These are phyloP conservation scores for Eremothecium coryli DNA, from an alignment of 1,139 yeast genomes.

Conservation along the genomic window DNA sequence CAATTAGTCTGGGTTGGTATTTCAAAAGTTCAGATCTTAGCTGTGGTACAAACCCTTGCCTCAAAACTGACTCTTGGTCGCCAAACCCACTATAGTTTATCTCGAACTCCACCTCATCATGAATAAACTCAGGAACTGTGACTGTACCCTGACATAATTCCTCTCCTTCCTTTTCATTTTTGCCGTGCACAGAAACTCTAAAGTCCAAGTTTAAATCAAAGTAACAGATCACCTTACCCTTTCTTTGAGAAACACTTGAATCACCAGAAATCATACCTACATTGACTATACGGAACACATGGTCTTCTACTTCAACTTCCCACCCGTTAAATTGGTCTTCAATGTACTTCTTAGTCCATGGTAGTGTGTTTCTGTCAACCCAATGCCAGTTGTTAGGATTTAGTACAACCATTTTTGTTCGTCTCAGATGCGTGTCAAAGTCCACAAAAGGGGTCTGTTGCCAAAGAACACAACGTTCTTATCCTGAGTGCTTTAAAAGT, in stretches of 20 bases:
- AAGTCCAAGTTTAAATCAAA: constrained; percentile 54
- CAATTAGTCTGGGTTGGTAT: constrained; percentile 55
- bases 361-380: constrained; percentile 71
- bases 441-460: no score
- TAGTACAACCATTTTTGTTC: constrained; percentile 54
- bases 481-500: no score
- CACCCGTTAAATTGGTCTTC: constrained; percentile 37
- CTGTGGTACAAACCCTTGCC: constrained; percentile 42
- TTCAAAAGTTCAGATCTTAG: constrained; percentile 40
- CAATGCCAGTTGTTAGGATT: constrained; percentile 89
- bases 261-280: constrained; percentile 50
- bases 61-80: constrained; percentile 34
- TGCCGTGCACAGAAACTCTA: constrained; percentile 32
- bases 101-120: constrained; percentile 60
- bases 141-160: constrained; percentile 36
- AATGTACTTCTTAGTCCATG: constrained; percentile 62
- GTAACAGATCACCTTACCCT: constrained; percentile 68
- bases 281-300: constrained; percentile 31
- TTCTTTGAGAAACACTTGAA: constrained; percentile 74
- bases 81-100: constrained; percentile 41
- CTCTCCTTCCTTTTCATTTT: constrained; percentile 27
- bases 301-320: constrained; percentile 32
- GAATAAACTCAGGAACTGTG: constrained; percentile 57
- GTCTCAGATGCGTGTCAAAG: no score
- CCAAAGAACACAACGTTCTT: no score